Percentiles rank a stretch among this genome's conserved stretches.
Evolutionary conservation across 441 rosid genomes (phyloP).

Genomic region (Aquilaria agallochum): DNA sequence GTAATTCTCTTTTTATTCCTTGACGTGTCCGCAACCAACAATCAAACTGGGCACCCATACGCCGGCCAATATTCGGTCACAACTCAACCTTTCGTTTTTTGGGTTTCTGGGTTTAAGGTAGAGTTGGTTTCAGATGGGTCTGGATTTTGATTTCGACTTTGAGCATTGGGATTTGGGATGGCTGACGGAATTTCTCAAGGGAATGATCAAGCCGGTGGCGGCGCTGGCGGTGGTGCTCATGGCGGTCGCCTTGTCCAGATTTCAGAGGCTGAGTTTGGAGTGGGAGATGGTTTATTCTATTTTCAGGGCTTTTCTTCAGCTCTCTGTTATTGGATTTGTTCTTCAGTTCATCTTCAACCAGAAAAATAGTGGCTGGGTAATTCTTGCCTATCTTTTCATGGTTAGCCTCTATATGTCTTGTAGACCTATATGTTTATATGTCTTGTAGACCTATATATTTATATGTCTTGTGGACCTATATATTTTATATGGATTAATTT

Average conservation of each 20-base stretch:
- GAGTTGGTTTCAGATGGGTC: background rate
- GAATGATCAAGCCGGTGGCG: constrained; percentile 79
- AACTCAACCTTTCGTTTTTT: background rate
- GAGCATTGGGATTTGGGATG: constrained; percentile 36
- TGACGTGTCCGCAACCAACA: background rate
- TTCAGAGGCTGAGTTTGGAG: constrained; percentile 64
- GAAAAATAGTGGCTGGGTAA: constrained; percentile 50
- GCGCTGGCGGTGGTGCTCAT: constrained; percentile 66
- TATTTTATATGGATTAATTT: background rate
- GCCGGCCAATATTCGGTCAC: background rate
- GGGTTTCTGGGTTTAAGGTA: background rate
- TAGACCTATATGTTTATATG: background rate
- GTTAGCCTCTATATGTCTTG: constrained; percentile 17
- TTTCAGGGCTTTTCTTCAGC: constrained; percentile 69
- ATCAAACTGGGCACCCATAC: background rate
- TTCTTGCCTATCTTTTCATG: constrained; percentile 88
- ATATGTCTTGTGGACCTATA: background rate
- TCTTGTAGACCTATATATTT: background rate
- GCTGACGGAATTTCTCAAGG: constrained; percentile 45
- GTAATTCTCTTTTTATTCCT: background rate
- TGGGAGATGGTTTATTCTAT: constrained; percentile 74
- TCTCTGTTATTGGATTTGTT: constrained; percentile 85
- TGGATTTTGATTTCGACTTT: background rate
- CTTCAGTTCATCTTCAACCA: constrained; percentile 76
- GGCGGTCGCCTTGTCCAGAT: constrained; percentile 56